Percentiles rank a stretch among this genome's conserved stretches.
phyloP scores from a whole-genome alignment of 1,284 basidiomycete genomes.

The Psilocybe mexicana region DNA sequence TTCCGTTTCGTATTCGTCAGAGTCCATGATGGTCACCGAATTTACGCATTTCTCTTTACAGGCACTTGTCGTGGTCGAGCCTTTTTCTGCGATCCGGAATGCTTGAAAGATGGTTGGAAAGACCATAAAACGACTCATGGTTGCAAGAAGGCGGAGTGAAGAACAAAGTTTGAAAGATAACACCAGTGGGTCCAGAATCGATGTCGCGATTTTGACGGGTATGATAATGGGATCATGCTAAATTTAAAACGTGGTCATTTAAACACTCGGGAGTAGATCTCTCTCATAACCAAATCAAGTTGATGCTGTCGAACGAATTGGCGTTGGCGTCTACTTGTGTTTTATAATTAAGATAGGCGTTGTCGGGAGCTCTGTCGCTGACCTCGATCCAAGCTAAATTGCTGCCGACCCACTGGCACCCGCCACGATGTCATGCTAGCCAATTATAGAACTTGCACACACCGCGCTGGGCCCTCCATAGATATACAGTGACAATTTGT shows the following conservation, averaged over 20 bases:
- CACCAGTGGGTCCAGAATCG: too few relatives aligned
- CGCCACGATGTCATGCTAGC: too few relatives aligned
- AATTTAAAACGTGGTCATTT: neutral
- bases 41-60: neutral
- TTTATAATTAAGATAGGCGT: neutral
- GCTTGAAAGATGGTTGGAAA: constrained; percentile 29
- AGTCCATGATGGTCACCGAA: too few relatives aligned
- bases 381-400: neutral
- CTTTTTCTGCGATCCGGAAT: constrained; percentile 28
- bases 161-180: too few relatives aligned
- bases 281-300: neutral
- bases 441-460: too few relatives aligned
- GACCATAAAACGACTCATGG: constrained; percentile 27
- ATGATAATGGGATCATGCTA: neutral
- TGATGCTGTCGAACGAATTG: constrained; percentile 2
- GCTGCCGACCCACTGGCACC: neutral
- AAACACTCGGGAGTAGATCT: neutral
- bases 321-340: neutral
- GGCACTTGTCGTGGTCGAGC: constrained; percentile 27
- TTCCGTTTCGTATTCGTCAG: too few relatives aligned
- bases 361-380: neutral
- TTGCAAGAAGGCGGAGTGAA: constrained; percentile 14
- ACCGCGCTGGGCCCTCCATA: too few relatives aligned
- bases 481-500: too few relatives aligned
- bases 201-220: too few relatives aligned